Evolutionary conservation across 352 stramenopile genomes (phyloP), one percentile per base, ranked within the genome.

Genomic region (Globisporangium carolinianum): DNA sequence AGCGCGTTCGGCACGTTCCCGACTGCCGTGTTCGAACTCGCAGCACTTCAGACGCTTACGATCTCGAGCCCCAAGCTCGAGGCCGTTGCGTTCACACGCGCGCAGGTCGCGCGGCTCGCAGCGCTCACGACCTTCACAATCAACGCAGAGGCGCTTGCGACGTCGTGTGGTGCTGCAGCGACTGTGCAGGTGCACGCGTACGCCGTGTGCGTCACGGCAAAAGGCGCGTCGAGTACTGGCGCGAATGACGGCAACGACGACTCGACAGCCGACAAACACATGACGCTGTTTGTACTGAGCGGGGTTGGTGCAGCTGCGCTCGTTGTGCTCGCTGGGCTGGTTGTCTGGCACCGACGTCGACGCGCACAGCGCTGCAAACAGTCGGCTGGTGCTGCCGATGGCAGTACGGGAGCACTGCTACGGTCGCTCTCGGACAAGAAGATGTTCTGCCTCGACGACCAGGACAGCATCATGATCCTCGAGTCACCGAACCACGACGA

Each of bases 121-220:
- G 56, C 58, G 12, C 51, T 79, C 9, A 60, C 57, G 8, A 64
- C 10, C n/a, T 76, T 79, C 46, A 43, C 41, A 0, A 67, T 79
- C 51, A 63, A 75, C 50, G 37, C 61, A 15, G 48, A 51, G 6
- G 53, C 43, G 3, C 58, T 79, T 32, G 57, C 61, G 24, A 75
- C 66, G 0, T 54, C 46, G 7, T 79, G 71, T 14, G 18, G 9
- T 17, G 32, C 14, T 15, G 53, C 58, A 0, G 15, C 37, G 5
- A 50, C 60, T 0, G 38, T 47, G 0, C 15, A 47, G 24, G 62
- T 74, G 15, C 57, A 58, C 7, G 55, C 53, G 24, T 74, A 74
- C 48, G 58, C n/a, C 6, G 58, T 76, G 8, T 79, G 71, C 37
- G 32, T 75, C 17, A 43, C 32, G 1, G 52, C 60, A 1, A 11